Evolutionary conservation across 106 monocot species (phyloP), one percentile per base, ranked within the genome.

Genomic region (Dioscorea alata): DNA sequence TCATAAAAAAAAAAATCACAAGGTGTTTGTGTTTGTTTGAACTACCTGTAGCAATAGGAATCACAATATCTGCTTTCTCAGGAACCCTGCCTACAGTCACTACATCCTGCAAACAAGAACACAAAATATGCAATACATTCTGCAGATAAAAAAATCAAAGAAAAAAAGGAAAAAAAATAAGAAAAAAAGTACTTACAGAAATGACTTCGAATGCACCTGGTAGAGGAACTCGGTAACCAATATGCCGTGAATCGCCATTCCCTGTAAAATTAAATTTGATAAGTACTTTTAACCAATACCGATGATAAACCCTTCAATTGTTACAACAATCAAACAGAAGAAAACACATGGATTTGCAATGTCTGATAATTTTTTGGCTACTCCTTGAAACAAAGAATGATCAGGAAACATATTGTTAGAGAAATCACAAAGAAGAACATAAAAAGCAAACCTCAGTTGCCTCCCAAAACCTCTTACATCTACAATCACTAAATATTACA

Each of bases 41-140:
- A 65, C 16, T 79, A 85, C 89, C 89, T 67, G 89, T 89, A 18
- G 89, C 88, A 22, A 89, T 74, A 33, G 85, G 82, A 68, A 85
- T 78, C 13, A 85, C 85, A 64, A 85, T 63, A 70, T 85, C 76
- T 50, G 79, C 89, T 75, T 89, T 82, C 33, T 85, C 85, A 34
- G 82, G 70, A 71, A 82, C 57, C 0, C 89, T 76, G 2, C 85
- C 89, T 31, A 89, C 82, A 32, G 81, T 85, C 67, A 89, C 82
- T 48, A 71, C 69, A 74, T 74, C 59, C 85, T 89, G 35, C 19
- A 66, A 12, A 73, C 25, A 66, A 69, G 57, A 66, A 31, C 13
- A 14, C 8, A 71, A 49, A 49, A 50, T 20, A 33, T 24, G 21
- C 14, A 34, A 23, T 23, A 12, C 28, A 28, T 28, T 28, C 28